Base-by-base conservation (phyloP, 176 grass and related monocot genomes). In the Leersia perrieri region DNA sequence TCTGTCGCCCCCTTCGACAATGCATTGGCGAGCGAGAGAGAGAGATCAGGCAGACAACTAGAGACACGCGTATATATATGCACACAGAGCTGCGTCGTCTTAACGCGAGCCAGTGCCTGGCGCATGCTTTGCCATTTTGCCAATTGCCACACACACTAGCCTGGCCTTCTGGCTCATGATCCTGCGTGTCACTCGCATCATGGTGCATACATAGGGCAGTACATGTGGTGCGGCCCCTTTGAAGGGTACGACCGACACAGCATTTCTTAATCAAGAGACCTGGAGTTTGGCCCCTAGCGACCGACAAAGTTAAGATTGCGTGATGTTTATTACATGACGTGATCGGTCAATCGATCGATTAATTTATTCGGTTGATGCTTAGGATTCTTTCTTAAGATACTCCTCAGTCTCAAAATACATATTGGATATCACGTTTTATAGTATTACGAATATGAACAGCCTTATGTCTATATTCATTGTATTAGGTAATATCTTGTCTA, bases 201-300 rank as follows among this genome's bases (percentile, higher is more conserved):
- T n/a, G n/a, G n/a, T n/a, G n/a, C n/a, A n/a, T n/a, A n/a, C n/a
- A 49, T 8, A 60, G 32, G 78, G 72, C 77, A 81, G 14, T 2
- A 31, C 85, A 87, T 82, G 85, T 87, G 85, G 78, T 3, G 38
- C 51, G 22, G 75, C n/a, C 63, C 75, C 73, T 64, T 10, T 64
- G 33, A 3, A 18, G 20, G 2, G 3, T 12, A 44, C 12, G 75
- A 64, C 75, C 61, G 66, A 71, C 79, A 81, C 66, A 51, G 9
- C 66, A 58, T 11, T 23, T 36, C 65, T 32, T 5, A 15, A 53
- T 53, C 7, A 41, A 60, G 49, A 5, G 9, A 49, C 63, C 64
- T 68, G 31, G 13, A 0, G n/a, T 69, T 18, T 58, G 64, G 33
- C 33, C 27, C 27, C 40, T 32, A 27, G 66, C 74, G 0, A 14